Evolutionary conservation across 148 eudicot species (phyloP).

Genomic region (Chenopodium formosanum): DNA sequence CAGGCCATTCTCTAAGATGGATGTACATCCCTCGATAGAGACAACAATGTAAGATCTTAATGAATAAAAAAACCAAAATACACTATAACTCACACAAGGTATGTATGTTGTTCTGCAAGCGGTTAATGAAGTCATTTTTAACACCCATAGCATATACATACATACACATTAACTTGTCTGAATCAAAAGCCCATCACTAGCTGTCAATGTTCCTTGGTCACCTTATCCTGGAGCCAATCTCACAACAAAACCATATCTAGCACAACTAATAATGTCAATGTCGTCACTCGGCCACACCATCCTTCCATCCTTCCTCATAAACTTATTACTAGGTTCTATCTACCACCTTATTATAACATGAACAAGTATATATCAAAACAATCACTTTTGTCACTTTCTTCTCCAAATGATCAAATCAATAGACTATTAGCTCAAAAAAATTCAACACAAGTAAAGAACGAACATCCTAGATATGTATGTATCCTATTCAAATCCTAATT

Average conservation of each 20-base stretch:
- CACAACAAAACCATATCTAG: background rate
- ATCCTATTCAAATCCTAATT: conserved; percentile 14
- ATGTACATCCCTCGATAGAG: background rate
- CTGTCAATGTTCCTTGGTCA: background rate
- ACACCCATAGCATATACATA: background rate
- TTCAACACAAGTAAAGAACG: background rate
- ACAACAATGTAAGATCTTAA: background rate
- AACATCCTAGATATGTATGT: background rate
- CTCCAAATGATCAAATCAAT: background rate
- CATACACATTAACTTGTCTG: background rate
- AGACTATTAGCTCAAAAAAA: background rate
- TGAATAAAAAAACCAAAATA: too few relatives aligned
- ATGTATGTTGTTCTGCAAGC: too few relatives aligned
- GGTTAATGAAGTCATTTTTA: background rate
- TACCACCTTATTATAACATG: background rate
- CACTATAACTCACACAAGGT: too few relatives aligned
- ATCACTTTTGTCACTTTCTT: conserved; percentile 1
- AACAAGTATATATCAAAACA: background rate
- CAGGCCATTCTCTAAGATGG: background rate
- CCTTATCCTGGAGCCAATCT: background rate
- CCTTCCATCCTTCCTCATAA: background rate
- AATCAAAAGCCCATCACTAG: background rate
- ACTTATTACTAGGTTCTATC: background rate
- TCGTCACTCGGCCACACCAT: background rate
- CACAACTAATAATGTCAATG: background rate